A percentile compares a stretch with the other conserved stretches of the same genome.
Conservation (phyloP, 2,329 filamentous ascomycete species). For the Neofusicoccum umdonicola region DNA sequence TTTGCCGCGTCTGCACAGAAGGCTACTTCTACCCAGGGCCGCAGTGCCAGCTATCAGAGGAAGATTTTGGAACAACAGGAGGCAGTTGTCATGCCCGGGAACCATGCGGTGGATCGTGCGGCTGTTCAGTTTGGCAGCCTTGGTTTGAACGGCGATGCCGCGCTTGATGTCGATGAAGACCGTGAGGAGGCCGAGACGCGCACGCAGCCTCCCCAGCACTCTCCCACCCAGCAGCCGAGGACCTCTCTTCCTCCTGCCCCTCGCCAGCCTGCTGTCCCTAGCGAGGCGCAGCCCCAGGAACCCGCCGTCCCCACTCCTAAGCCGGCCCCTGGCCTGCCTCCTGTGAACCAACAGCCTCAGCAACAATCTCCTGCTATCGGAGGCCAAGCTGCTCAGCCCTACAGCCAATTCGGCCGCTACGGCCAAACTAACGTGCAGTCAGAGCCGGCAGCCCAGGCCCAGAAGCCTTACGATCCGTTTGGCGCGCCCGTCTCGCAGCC, state of each 20-base stretch:
- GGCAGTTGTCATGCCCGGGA: slow-evolving; percentile 96
- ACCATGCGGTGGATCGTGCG: slow-evolving; percentile 88
- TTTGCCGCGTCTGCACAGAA: slow-evolving; percentile 81
- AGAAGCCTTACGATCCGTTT: slow-evolving; percentile 88
- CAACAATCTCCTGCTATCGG: slow-evolving; percentile 45
- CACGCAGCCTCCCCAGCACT: slow-evolving; percentile 88
- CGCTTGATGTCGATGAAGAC: slow-evolving; percentile 81
- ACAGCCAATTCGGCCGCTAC: slow-evolving; percentile 70
- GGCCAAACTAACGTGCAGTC: slow-evolving; percentile 59
- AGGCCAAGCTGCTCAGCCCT: slow-evolving; percentile 48
- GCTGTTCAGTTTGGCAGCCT: slow-evolving; percentile 96
- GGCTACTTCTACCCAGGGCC: slow-evolving; percentile 62
- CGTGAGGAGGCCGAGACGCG: slow-evolving; percentile 94
- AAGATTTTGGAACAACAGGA: slow-evolving; percentile 93
- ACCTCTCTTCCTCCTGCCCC: slow-evolving; percentile 78
- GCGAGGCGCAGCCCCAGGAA: slow-evolving; percentile 41
- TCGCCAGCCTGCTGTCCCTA: slow-evolving; percentile 41
- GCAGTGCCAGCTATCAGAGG: slow-evolving; percentile 78
- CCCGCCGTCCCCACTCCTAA: slow-evolving; percentile 50
- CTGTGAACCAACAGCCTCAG: slow-evolving; percentile 51
- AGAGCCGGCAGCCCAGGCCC: slow-evolving; percentile 60
- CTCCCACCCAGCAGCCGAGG: slow-evolving; percentile 79
- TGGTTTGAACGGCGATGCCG: slow-evolving; percentile 70
- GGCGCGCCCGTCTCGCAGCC: slow-evolving; percentile 63
- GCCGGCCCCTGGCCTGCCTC: slow-evolving; percentile 61